Evolutionary conservation across 345 rosid species (phyloP).

Genomic region (Anastatica hierochuntica): DNA sequence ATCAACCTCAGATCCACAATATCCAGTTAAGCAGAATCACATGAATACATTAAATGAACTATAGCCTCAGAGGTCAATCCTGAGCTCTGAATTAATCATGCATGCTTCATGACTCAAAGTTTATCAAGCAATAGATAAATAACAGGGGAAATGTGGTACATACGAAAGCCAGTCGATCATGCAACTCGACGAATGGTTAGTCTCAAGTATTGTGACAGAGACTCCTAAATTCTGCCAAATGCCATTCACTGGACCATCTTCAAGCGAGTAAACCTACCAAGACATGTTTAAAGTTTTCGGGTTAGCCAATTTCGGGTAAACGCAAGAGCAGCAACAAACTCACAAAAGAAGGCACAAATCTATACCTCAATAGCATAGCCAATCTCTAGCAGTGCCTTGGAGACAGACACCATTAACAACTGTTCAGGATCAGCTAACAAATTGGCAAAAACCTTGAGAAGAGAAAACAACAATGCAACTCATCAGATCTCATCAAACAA

Average conservation of each 20-base stretch:
- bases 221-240: slow-evolving; percentile 66
- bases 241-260: slow-evolving; percentile 64
- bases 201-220: slow-evolving; percentile 42
- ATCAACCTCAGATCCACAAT: slow-evolving; percentile 10
- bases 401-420: slow-evolving; percentile 71
- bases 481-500: too few relatives aligned
- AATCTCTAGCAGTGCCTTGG: slow-evolving; percentile 54
- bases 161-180: slow-evolving; percentile 90
- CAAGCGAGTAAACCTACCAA: slow-evolving; percentile 70
- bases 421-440: slow-evolving; percentile 78
- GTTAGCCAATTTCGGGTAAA: not conserved
- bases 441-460: slow-evolving; percentile 64
- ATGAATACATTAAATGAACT: not conserved
- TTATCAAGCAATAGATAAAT: not conserved
- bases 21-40: not conserved
- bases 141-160: slow-evolving; percentile 12
- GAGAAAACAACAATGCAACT: not conserved
- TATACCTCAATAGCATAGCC: slow-evolving; percentile 82
- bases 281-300: not conserved
- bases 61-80: too few relatives aligned
- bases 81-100: slow-evolving; percentile 4
- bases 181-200: slow-evolving; percentile 25
- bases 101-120: not conserved
- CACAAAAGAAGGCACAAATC: not conserved
- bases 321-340: not conserved